Percentiles rank a stretch among this genome's conserved stretches.
Conservation (phyloP, 1,284 basidiomycete genomes). For the Coriolopsis trogii region DNA sequence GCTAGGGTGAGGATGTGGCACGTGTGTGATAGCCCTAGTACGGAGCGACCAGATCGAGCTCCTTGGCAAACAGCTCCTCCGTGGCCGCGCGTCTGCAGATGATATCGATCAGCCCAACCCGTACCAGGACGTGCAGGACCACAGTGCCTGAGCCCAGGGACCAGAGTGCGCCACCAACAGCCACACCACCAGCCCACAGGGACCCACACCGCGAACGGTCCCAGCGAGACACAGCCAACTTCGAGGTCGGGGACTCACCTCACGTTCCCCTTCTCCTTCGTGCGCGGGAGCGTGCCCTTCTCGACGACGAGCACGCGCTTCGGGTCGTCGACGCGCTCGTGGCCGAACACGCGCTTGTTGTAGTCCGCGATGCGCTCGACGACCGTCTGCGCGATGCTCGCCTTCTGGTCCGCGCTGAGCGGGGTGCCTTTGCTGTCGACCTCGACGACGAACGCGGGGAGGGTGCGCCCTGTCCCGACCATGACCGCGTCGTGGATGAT, state of each 20-base stretch:
- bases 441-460: constrained; percentile 17
- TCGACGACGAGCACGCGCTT: constrained; percentile 7
- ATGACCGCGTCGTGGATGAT: constrained; percentile 16
- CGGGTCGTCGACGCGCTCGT: constrained; percentile 13
- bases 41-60: background rate
- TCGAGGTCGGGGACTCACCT: too few relatives aligned
- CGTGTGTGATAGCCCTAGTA: too few relatives aligned
- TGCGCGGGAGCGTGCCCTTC: constrained; percentile 5
- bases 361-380: constrained; percentile 3
- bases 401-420: background rate
- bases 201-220: too few relatives aligned
- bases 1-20: too few relatives aligned
- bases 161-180: too few relatives aligned
- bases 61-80: constrained; percentile 1
- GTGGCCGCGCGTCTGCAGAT: background rate
- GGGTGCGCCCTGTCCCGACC: constrained; percentile 12
- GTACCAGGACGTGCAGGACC: background rate
- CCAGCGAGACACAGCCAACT: too few relatives aligned
- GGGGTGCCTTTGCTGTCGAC: background rate
- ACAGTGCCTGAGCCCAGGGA: too few relatives aligned
- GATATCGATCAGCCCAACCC: background rate
- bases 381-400: background rate
- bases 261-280: constrained; percentile 11
- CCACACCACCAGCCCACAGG: too few relatives aligned
- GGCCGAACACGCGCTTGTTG: constrained; percentile 2